phyloP scores from a whole-genome alignment of 768 basidiomycete species.

The Tricholoma furcatifolium region DNA sequence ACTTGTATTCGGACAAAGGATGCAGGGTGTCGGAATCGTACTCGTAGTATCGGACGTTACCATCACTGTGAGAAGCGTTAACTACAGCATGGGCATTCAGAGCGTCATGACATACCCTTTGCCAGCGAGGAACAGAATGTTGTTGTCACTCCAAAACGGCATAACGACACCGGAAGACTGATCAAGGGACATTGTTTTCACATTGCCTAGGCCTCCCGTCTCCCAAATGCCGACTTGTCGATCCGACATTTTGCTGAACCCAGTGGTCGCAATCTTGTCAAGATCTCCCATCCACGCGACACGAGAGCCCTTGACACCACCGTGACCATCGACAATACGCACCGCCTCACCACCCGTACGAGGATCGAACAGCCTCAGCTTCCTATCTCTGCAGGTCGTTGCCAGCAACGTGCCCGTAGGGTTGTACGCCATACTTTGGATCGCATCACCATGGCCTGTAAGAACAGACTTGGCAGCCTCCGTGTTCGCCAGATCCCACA shows the following conservation, averaged over 20 bases:
- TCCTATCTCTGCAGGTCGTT: slow-evolving; percentile 92
- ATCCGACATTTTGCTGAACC: slow-evolving; percentile 96
- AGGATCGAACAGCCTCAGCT: slow-evolving; percentile 90
- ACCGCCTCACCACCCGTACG: slow-evolving; percentile 81
- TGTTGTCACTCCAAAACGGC: slow-evolving; percentile 98
- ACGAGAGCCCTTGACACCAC: slow-evolving; percentile 89
- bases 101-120: slow-evolving; percentile 65
- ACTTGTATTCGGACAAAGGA: slow-evolving; percentile 81
- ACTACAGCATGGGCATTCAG: not conserved
- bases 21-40: slow-evolving; percentile 84
- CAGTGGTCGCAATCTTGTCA: slow-evolving; percentile 90
- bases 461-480: slow-evolving; percentile 63
- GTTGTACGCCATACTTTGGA: slow-evolving; percentile 86
- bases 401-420: slow-evolving; percentile 76
- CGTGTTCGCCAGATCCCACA: slow-evolving; percentile 86
- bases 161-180: slow-evolving; percentile 92
- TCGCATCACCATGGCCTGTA: slow-evolving; percentile 79
- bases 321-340: slow-evolving; percentile 80
- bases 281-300: slow-evolving; percentile 89
- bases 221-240: slow-evolving; percentile 92
- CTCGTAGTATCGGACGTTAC: slow-evolving; percentile 98
- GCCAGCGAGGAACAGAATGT: slow-evolving; percentile 87
- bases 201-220: slow-evolving; percentile 64
- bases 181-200: slow-evolving; percentile 81
- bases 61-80: slow-evolving; percentile 57